Conservation (phyloP, 176 grass and related monocot genomes). For the Panicum miliaceum region DNA sequence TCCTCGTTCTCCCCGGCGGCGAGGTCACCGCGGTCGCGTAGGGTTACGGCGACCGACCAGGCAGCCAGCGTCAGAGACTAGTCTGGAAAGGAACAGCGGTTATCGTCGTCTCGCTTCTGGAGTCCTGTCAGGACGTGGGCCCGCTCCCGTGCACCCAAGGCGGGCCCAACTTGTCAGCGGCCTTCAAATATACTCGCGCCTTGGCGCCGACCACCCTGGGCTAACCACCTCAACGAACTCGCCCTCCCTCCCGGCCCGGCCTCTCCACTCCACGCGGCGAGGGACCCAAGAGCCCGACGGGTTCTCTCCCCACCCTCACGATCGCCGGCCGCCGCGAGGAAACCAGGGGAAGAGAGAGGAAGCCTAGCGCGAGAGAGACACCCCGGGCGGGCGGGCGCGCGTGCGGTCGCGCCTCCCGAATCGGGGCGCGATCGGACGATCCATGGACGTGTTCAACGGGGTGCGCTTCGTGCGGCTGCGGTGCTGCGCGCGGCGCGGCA, state of each 20-base stretch:
- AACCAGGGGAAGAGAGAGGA: neutral
- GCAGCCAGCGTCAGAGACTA: neutral
- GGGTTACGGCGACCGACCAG: neutral
- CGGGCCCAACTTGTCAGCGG: constrained; percentile 3
- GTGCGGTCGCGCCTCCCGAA: neutral
- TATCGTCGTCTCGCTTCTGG: neutral
- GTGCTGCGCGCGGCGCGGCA: constrained; percentile 13
- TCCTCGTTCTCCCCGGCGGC: neutral
- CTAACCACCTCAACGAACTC: neutral
- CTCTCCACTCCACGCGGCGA: neutral
- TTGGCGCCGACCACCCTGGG: neutral
- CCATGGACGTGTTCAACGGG: constrained; percentile 51
- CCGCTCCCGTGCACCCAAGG: neutral
- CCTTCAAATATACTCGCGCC: constrained; percentile 22
- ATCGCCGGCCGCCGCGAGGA: neutral
- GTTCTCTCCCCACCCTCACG: neutral
- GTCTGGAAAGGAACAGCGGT: neutral
- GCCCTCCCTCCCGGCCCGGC: neutral
- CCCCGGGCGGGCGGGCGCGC: neutral
- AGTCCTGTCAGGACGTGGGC: neutral
- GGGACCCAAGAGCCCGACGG: constrained; percentile 9
- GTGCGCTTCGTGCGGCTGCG: constrained; percentile 49
- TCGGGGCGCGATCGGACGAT: neutral
- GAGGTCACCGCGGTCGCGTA: neutral
- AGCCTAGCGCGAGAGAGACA: neutral